Evolutionary conservation across 352 stramenopile genomes (phyloP).

Genomic region (Thalassiosira mediterranea): DNA sequence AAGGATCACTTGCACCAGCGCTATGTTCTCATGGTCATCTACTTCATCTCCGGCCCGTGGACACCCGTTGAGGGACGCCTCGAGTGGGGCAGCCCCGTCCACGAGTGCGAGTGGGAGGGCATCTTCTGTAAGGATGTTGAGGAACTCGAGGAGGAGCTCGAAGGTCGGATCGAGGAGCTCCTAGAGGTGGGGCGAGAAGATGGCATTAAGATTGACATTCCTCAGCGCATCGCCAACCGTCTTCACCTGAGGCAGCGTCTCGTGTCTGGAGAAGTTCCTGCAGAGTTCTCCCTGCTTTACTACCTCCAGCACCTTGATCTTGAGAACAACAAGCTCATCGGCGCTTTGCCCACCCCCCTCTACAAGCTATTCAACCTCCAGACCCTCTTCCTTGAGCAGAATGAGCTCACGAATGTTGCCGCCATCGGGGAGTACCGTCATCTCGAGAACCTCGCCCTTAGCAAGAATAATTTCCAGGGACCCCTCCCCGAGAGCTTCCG

Average conservation of each 20-base stretch:
- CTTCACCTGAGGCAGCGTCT: constrained; percentile 40
- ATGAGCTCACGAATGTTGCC: constrained; percentile 48
- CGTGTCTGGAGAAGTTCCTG: constrained; percentile 39
- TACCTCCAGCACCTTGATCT: constrained; percentile 69
- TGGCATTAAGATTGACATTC: constrained; percentile 53
- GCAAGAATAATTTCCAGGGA: constrained; percentile 44
- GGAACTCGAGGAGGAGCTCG: constrained; percentile 31
- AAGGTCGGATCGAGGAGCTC: constrained; percentile 44
- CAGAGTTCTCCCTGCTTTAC: constrained; percentile 48
- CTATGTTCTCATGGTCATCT: constrained; percentile 56
- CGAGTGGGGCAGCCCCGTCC: constrained; percentile 46
- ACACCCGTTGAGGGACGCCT: constrained; percentile 36
- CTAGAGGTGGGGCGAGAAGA: constrained; percentile 35
- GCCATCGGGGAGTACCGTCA: constrained; percentile 34
- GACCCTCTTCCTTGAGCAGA: constrained; percentile 47
- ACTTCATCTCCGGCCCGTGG: constrained; percentile 50
- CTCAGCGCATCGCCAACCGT: constrained; percentile 33
- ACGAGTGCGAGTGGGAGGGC: constrained; percentile 58
- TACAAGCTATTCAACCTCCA: constrained; percentile 49
- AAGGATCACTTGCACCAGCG: constrained; percentile 50
- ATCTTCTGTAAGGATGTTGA: constrained; percentile 45
- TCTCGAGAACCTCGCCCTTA: constrained; percentile 44
- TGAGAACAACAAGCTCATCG: constrained; percentile 64
- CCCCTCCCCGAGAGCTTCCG: constrained; percentile 28
- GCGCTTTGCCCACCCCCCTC: constrained; percentile 41